Base-by-base conservation (phyloP, 768 basidiomycete genomes). In the Serendipita indica region DNA sequence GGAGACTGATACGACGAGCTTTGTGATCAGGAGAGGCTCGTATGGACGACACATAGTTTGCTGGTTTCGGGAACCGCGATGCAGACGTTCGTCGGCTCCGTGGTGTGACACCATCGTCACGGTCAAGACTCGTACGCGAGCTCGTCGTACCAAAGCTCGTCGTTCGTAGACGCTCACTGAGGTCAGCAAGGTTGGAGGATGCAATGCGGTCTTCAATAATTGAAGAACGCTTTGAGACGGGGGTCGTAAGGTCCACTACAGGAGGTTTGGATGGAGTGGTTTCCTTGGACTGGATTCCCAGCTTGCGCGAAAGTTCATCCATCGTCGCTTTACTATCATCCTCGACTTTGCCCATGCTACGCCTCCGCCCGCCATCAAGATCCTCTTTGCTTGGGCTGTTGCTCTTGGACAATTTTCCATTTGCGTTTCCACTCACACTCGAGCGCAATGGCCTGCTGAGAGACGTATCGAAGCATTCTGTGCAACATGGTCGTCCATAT, bases 391-490 rank as follows among this genome's bases (percentile, higher is more conserved):
- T 49, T 62, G 41, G 57, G 30, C 66, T 25, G n/a, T 65, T 66
- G 58, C 67, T 71, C 4, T 57, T 62, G 39, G 16, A 27, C 45
- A 65, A 25, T 66, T 67, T 60, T 13, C 57, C 64, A 67, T 60
- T 58, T 63, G 62, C 72, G 75, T 68, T 74, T 73, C 62, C 75
- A 73, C 61, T 69, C 28, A 66, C 64, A 46, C 68, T 67, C 10
- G 71, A 67, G 33, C 22, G 52, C 13, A 33, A 12, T 60, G 76
- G 78, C 30, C 80, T 73, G 60, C 77, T 79, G 46, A 89, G 73
- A 65, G 85, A 88, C 35, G 67, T 80, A 61, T 88, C 89, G 64
- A 91, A 90, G 65, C 89, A 91, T 39, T 83, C 83, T 4, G 76
- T 72, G 64, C 89, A 91, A 39, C 82, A 85, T 7, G 89, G 89